Conservation (phyloP, 768 basidiomycete species). For the Trametes punicea region DNA sequence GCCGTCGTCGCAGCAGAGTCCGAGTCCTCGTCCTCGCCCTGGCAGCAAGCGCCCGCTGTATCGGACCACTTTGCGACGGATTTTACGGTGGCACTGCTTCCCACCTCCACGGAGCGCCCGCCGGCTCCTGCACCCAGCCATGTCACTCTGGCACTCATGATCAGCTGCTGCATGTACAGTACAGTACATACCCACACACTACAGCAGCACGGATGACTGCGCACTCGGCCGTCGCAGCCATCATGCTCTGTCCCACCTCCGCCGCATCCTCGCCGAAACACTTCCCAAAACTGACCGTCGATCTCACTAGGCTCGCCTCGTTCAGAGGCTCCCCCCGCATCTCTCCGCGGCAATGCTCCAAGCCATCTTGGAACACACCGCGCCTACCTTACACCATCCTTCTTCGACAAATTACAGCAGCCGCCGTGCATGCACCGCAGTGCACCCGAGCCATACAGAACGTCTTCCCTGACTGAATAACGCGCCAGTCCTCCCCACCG, state of each 20-base stretch:
- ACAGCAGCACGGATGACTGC: not conserved
- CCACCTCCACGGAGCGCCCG: constrained; percentile 12
- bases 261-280: constrained; percentile 1
- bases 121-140: not conserved
- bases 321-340: not conserved
- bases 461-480: no score
- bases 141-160: no score
- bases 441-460: no score
- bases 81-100: constrained; percentile 2
- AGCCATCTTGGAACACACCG: no score
- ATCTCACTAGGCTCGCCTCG: not conserved
- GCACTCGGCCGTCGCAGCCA: not conserved
- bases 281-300: not conserved
- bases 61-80: constrained; percentile 19
- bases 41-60: constrained; percentile 5
- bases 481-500: no score
- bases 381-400: no score
- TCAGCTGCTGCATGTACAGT: not conserved
- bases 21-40: not conserved
- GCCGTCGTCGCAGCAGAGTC: constrained; percentile 4
- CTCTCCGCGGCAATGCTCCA: no score
- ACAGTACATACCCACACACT: not conserved
- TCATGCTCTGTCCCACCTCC: not conserved
- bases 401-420: no score
- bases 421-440: no score